Evolutionary conservation across 2,329 filamentous ascomycete species (phyloP), one percentile per base, ranked within the genome.

Genomic region (Xylaria polymorpha): DNA sequence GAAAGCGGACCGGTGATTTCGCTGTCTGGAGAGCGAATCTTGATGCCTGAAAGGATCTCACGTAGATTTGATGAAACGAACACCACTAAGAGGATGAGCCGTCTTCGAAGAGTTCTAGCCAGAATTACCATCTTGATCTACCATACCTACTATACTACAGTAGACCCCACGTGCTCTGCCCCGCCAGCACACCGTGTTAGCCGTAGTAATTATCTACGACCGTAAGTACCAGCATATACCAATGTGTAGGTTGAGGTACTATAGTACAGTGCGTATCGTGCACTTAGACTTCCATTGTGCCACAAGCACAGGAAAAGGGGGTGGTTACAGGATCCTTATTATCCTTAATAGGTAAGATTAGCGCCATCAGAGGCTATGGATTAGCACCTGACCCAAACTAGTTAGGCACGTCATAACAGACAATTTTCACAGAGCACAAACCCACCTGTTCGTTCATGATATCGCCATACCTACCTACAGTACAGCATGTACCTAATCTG

Each of bases 1-100:
- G 51, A 39, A 56, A 57, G 55, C 39, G n/a, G 55, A 1, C 20
- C 14, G 14, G 37, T 43, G n/a, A 57, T 57, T 15, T 37, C 18
- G 51, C 32, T 55, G 50, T 25, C 18, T 57, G 37, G 55, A 18
- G 55, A 41, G 55, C 37, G 37, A 57, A 43, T 57, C 20, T 57
- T 12, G 20, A 20, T 29, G 37, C 55, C 9, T n/a, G 53, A 41
- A 39, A 39, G 22, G 53, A 39, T 35, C 25, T 35, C 15, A 8
- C n/a, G 46, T 29, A 20, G 43, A 29, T 29, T 29, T 29, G 43
- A 51, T 51, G 25, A 32, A 32, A 32, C 18, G 25, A 32, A 51
- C 18, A 25, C 25, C 8, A 29, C 22, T 9, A 7, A 10, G 37
- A 39, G n/a, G n/a, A 10, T 8, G n/a, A 46, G n/a, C 9, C 22